Evolutionary conservation across 495 filamentous ascomycete species (phyloP).

Genomic region (Penicillium daleae): DNA sequence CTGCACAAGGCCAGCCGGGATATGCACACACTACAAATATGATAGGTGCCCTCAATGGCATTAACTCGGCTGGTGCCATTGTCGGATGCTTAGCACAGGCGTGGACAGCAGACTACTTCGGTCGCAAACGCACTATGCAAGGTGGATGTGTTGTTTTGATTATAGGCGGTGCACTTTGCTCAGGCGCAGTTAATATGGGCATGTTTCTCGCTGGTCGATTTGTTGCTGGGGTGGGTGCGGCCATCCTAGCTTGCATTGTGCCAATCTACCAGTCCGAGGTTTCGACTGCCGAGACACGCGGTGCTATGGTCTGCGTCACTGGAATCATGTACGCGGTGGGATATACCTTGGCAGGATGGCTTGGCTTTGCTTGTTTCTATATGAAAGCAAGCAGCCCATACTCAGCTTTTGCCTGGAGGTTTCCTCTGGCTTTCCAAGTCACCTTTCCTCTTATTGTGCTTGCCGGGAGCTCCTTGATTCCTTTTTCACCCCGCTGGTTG

Average conservation of each 20-base stretch:
- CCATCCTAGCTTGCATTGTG: conserved; percentile 37
- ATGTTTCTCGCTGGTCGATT: conserved; percentile 48
- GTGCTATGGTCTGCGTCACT: conserved; percentile 39
- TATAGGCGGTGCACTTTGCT: conserved; percentile 39
- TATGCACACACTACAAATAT: conserved; percentile 43
- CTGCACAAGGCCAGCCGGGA: conserved; percentile 31
- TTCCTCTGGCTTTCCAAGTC: conserved; percentile 40
- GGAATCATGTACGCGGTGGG: conserved; percentile 39
- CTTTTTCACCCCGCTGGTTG: conserved; percentile 43
- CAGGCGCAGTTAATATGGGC: conserved; percentile 40
- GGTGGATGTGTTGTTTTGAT: conserved; percentile 35
- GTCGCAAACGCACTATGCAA: conserved; percentile 39
- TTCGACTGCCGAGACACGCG: conserved; percentile 40
- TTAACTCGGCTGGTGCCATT: conserved; percentile 41
- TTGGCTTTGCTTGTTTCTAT: conserved; percentile 37
- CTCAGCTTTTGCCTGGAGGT: conserved; percentile 37
- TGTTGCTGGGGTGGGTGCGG: conserved; percentile 40
- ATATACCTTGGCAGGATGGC: conserved; percentile 37
- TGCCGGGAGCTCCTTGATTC: conserved; percentile 29
- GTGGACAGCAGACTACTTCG: conserved; percentile 34
- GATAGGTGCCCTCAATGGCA: conserved; percentile 48
- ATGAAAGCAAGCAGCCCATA: conserved; percentile 20
- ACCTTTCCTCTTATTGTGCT: conserved; percentile 35
- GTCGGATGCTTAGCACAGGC: conserved; percentile 32
- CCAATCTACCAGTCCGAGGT: conserved; percentile 47